These are phyloP conservation scores for Ustilago tritici DNA, from an alignment of 1,284 basidiomycete genomes.

Conservation along the genomic window DNA sequence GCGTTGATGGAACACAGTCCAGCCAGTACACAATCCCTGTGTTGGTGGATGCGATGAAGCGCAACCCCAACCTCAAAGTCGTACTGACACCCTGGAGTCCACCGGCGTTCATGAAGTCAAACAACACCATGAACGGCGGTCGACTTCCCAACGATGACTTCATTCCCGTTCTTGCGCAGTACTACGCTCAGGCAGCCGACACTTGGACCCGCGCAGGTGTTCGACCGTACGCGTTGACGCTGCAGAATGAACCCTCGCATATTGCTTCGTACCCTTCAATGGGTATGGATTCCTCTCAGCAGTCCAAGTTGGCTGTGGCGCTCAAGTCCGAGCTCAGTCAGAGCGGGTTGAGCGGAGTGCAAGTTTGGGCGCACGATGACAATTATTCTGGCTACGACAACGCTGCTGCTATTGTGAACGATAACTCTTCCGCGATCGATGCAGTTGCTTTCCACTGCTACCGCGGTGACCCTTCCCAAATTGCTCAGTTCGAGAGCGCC, in stretches of 20 bases:
- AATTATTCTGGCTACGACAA: constrained; percentile 43
- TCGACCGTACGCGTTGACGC: constrained; percentile 50
- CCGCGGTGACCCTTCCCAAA: constrained; percentile 44
- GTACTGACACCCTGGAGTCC: constrained; percentile 53
- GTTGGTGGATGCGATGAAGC: constrained; percentile 42
- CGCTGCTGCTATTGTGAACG: constrained; percentile 50
- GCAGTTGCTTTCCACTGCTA: constrained; percentile 63
- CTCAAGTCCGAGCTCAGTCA: constrained; percentile 35
- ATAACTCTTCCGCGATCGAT: constrained; percentile 43
- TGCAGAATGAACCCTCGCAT: constrained; percentile 59
- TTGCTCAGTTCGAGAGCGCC: constrained; percentile 23
- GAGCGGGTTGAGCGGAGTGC: constrained; percentile 18
- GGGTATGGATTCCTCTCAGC: constrained; percentile 31
- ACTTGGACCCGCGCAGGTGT: constrained; percentile 39
- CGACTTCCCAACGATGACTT: constrained; percentile 35
- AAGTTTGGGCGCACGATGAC: constrained; percentile 60
- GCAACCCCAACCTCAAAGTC: constrained; percentile 52
- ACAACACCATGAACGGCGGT: constrained; percentile 50
- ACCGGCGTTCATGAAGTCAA: constrained; percentile 60
- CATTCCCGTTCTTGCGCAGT: constrained; percentile 40
- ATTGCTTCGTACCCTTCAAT: constrained; percentile 50
- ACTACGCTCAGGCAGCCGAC: constrained; percentile 43
- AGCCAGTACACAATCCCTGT: constrained; percentile 49
- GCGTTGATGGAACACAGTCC: constrained; percentile 29
- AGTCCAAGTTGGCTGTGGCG: constrained; percentile 27